Base-by-base conservation (phyloP, 345 rosid genomes). In the Rhodamnia rubescens region DNA sequence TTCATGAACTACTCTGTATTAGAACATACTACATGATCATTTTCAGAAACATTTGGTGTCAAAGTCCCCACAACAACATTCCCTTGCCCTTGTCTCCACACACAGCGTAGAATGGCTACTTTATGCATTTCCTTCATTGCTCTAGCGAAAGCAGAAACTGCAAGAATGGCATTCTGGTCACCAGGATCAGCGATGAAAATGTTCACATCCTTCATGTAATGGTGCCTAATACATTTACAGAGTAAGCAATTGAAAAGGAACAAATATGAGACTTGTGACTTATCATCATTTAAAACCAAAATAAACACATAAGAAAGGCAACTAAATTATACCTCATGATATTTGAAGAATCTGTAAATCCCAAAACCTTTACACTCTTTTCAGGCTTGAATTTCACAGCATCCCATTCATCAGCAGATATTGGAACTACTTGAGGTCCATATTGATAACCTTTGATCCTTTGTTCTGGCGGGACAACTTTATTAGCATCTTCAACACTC, bases 381-480 rank as follows among this genome's bases (percentile, higher is more conserved):
- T 95, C 99, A 56, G 99, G 93, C 91, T 94, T 96, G 91, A 94
- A 95, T 88, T 93, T 95, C 88, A 93, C 92, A 61, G 95, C 83
- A 87, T 93, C 99, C 94, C 89, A 90, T 83, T 93, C 92, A 88
- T 90, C 96, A 85, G 93, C 86, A 86, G 99, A 92, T 85, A 97
- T 89, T 81, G 99, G 99, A 88, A 97, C 89, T n/a, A 97, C 96
- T 85, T 96, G 99, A 85, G 96, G 98, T 81, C 99, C 99, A 89
- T 95, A 97, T 61, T 93, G 94, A 86, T 92, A 96, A 84, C 99
- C 99, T 88, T 94, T 97, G 88, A 95, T 94, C 90, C 99, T 92
- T 91, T 96, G 99, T 61, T 96, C 97, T 20, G 97, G 98, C n/a
- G 99, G 97, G 47, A 97, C 88, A 85, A 87, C 91, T 87, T 91